phyloP scores from a whole-genome alignment of 2,329 filamentous ascomycete species.

The Claviceps sorghi region DNA sequence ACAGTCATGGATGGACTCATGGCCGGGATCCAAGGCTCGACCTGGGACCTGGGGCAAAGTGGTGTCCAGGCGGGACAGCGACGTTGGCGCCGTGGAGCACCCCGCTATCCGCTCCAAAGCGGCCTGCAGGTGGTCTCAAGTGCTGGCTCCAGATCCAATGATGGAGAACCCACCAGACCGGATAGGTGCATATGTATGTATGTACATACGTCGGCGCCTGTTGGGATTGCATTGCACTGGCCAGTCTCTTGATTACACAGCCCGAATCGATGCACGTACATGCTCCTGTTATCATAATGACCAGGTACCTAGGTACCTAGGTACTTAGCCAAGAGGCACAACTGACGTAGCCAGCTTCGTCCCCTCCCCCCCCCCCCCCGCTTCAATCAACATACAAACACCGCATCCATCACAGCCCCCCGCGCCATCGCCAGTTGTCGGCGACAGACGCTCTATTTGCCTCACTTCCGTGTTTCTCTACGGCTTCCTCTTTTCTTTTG shows the following conservation, averaged over 20 bases:
- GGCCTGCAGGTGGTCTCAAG: too few relatives aligned
- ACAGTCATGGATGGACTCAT: neutral
- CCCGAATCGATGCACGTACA: too few relatives aligned
- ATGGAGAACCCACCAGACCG: too few relatives aligned
- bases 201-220: neutral
- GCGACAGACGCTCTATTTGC: neutral
- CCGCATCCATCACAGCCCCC: neutral
- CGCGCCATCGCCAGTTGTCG: neutral
- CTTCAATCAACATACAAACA: neutral
- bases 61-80: neutral
- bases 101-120: neutral
- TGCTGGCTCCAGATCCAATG: neutral
- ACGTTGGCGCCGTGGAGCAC: neutral
- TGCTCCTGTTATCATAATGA: neutral
- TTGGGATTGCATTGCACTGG: neutral
- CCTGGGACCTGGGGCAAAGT: too few relatives aligned
- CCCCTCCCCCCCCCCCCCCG: too few relatives aligned
- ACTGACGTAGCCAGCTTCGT: constrained; percentile 1
- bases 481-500: neutral
- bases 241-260: neutral
- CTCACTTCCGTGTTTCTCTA: too few relatives aligned
- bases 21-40: neutral
- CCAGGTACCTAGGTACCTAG: neutral
- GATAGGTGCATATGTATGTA: neutral
- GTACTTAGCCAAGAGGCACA: neutral